Conservation (phyloP, 177 flowering plant species). For the Tripterygium wilfordii region DNA sequence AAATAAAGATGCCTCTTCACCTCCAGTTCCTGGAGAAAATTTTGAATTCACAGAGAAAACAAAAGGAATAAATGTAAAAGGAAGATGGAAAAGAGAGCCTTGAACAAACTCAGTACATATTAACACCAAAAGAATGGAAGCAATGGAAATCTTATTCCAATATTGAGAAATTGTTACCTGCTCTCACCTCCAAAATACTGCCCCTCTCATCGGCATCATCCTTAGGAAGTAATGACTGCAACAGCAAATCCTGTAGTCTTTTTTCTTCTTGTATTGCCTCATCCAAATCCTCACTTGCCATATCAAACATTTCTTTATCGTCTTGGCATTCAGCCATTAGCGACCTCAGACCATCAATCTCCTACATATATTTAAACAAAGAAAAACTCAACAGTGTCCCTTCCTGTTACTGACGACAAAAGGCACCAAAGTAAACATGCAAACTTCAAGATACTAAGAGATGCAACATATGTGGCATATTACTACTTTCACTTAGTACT, state of each 20-base stretch:
- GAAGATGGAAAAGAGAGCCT: not conserved
- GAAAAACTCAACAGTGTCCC: not conserved
- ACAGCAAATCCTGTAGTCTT: constrained; percentile 52
- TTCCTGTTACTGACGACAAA: not conserved
- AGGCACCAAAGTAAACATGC: not conserved
- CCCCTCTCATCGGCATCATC: constrained; percentile 98
- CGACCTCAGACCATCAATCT: constrained; percentile 62
- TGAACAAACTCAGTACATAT: not conserved
- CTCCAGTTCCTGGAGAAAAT: constrained; percentile 74
- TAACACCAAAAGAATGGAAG: not conserved
- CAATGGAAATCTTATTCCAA: not conserved
- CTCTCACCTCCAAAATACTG: constrained; percentile 96
- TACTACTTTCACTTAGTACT: no score
- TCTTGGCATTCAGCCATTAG: constrained; percentile 61
- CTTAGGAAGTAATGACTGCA: constrained; percentile 80
- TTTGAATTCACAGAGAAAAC: not conserved
- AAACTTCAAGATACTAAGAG: not conserved
- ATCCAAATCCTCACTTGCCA: constrained; percentile 65
- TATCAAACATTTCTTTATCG: constrained; percentile 75
- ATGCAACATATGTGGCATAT: no score
- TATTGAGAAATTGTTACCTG: constrained; percentile 49
- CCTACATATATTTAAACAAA: constrained; percentile 33
- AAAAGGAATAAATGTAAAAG: not conserved
- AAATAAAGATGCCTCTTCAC: constrained; percentile 97
- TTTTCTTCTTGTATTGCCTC: constrained; percentile 66